Evolutionary conservation across 2,329 filamentous ascomycete genomes (phyloP).

Genomic region (Pezicula rhizophila): DNA sequence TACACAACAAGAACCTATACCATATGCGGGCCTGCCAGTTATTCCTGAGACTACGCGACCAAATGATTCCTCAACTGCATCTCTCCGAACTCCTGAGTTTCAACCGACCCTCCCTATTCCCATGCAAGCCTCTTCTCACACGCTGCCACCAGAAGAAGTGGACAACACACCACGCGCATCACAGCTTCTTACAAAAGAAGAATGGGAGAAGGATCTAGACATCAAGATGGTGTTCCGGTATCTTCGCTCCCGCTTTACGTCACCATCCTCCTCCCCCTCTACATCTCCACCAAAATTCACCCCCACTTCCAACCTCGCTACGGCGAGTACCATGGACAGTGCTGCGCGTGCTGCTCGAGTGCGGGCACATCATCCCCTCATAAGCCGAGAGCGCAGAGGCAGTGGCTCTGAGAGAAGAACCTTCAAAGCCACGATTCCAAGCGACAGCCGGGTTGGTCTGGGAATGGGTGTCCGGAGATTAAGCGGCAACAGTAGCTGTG

Average conservation of each 20-base stretch:
- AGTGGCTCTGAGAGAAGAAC: conserved; percentile 42
- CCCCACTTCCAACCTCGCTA: conserved; percentile 41
- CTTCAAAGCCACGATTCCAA: conserved; percentile 48
- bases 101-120: conserved; percentile 13
- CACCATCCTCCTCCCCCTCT: conserved; percentile 20
- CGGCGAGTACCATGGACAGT: conserved; percentile 53
- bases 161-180: conserved; percentile 19
- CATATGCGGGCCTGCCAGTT: conserved; percentile 72
- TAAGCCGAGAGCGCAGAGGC: conserved; percentile 40
- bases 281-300: conserved; percentile 32
- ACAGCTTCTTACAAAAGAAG: conserved; percentile 24
- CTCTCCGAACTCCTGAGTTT: background rate
- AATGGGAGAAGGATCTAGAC: conserved; percentile 90
- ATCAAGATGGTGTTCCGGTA: conserved; percentile 89
- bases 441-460: conserved; percentile 38
- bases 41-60: conserved; percentile 45
- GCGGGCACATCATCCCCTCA: conserved; percentile 81
- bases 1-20: conserved; percentile 57
- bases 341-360: conserved; percentile 78
- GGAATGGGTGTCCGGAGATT: conserved; percentile 39
- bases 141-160: conserved; percentile 3
- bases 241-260: conserved; percentile 67
- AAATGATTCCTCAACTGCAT: background rate
- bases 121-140: conserved; percentile 11
- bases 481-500: conserved; percentile 60